Conservation (phyloP, 345 rosid genomes). For the Citrus sp. region DNA sequence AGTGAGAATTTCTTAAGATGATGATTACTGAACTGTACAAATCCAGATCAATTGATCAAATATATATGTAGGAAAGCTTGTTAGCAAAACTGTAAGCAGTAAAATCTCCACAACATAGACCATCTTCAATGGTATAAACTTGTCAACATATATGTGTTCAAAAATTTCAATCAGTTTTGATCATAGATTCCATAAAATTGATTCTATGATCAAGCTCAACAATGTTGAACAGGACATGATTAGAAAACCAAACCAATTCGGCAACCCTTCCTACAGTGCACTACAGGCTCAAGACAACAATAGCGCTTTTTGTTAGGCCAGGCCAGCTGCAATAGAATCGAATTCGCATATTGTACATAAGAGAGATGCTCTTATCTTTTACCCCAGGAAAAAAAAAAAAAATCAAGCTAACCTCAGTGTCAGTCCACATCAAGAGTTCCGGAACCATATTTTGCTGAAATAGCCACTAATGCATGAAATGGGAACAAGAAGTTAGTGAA, state of each 20-base stretch:
- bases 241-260: background rate
- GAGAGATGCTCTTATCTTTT: background rate
- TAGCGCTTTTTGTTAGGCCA: conserved; percentile 2
- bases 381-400: conserved; percentile 1
- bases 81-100: background rate
- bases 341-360: background rate
- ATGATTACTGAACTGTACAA: background rate
- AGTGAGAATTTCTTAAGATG: too few species aligned
- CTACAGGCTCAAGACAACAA: background rate
- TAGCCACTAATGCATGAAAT: conserved; percentile 11
- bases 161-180: background rate
- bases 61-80: background rate
- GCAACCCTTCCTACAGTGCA: background rate
- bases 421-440: background rate
- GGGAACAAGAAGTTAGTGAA: conserved; percentile 7
- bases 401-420: conserved; percentile 5
- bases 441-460: background rate
- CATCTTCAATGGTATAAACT: background rate
- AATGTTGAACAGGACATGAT: background rate
- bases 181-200: background rate
- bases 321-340: background rate
- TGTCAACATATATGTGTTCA: background rate
- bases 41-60: background rate
- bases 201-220: background rate
- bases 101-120: background rate